phyloP scores from a whole-genome alignment of 2,329 filamentous ascomycete genomes.

The Fusarium transvaalense region DNA sequence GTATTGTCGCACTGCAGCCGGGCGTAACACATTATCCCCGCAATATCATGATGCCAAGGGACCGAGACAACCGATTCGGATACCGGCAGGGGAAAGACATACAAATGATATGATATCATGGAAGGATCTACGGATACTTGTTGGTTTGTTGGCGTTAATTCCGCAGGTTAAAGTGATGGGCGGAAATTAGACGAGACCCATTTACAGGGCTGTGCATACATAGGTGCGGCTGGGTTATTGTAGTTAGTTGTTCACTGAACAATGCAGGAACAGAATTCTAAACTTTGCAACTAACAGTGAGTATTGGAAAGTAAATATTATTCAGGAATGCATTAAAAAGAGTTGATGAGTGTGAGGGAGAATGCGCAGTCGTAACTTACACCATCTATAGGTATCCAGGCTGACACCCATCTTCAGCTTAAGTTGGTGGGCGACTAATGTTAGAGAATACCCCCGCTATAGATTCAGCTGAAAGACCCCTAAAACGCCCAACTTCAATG shows the following conservation, averaged over 20 bases:
- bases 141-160: background rate
- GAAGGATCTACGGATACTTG: too few relatives aligned
- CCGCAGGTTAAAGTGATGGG: slow-evolving; percentile 1
- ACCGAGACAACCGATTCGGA: slow-evolving; percentile 27
- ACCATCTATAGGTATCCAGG: background rate
- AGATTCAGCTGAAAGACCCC: background rate
- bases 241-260: background rate
- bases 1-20: slow-evolving; percentile 9
- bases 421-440: background rate
- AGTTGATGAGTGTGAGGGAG: background rate
- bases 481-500: background rate
- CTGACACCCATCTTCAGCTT: background rate
- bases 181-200: slow-evolving; percentile 12
- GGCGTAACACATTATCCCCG: slow-evolving; percentile 23
- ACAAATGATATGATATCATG: slow-evolving; percentile 13
- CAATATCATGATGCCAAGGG: slow-evolving; percentile 9
- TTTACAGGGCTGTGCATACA: slow-evolving; percentile 23
- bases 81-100: slow-evolving; percentile 22
- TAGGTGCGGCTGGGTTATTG: slow-evolving; percentile 13
- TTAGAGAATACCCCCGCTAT: background rate
- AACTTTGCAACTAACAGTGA: background rate
- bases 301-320: background rate
- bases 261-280: background rate
- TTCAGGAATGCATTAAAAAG: background rate
- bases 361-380: background rate